phyloP scores from a whole-genome alignment of 2,329 filamentous ascomycete species.

The Conoideocrella luteorostrata region DNA sequence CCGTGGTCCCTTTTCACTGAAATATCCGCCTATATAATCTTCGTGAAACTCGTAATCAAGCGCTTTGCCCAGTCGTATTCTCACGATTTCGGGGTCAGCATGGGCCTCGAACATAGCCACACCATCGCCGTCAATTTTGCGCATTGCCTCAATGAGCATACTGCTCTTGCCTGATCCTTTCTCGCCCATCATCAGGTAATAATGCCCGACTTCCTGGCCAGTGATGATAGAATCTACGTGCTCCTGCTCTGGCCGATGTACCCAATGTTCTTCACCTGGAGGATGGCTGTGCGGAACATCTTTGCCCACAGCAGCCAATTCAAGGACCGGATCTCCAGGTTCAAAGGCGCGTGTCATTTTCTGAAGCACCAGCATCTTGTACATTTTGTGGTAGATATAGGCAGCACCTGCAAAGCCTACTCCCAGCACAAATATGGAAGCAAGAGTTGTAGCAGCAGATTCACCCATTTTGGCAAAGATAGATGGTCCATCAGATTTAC shows the following conservation, averaged over 20 bases:
- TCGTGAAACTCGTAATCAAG: slow-evolving; percentile 96
- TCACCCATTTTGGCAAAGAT: slow-evolving; percentile 61
- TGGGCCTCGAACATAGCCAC: slow-evolving; percentile 96
- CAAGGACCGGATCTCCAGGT: slow-evolving; percentile 84
- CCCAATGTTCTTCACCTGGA: slow-evolving; percentile 53
- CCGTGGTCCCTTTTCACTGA: slow-evolving; percentile 85
- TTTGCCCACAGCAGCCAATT: slow-evolving; percentile 63
- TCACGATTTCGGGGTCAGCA: slow-evolving; percentile 89
- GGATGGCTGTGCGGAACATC: slow-evolving; percentile 40
- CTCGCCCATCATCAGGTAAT: slow-evolving; percentile 86
- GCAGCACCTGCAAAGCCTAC: slow-evolving; percentile 59
- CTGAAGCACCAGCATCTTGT: slow-evolving; percentile 83
- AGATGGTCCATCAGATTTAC: slow-evolving; percentile 23
- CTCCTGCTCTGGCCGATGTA: slow-evolving; percentile 73
- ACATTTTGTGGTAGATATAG: slow-evolving; percentile 72
- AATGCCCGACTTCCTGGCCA: slow-evolving; percentile 70
- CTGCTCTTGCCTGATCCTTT: slow-evolving; percentile 96
- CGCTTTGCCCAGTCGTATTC: slow-evolving; percentile 84
- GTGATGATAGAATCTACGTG: slow-evolving; percentile 77
- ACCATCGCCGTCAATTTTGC: slow-evolving; percentile 80
- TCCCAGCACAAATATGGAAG: slow-evolving; percentile 66
- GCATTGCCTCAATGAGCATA: slow-evolving; percentile 94
- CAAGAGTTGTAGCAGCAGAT: slow-evolving; percentile 67
- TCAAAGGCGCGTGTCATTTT: slow-evolving; percentile 93
- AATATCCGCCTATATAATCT: slow-evolving; percentile 94